These are phyloP conservation scores for Arabis alpina DNA, from an alignment of 345 rosid species.

Conservation along the genomic window DNA sequence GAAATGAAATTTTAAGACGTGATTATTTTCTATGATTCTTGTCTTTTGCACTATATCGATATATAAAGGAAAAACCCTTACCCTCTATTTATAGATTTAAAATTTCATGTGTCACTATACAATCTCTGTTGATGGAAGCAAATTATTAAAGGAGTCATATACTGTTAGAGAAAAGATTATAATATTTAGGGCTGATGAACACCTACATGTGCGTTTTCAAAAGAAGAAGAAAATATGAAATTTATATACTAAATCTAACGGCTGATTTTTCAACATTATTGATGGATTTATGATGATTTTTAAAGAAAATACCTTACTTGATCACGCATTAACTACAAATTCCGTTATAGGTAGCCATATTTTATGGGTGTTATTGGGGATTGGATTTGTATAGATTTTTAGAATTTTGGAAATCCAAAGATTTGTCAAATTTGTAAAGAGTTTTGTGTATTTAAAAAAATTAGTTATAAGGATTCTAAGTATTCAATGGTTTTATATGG, in stretches of 20 bases:
- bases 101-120: slow-evolving; percentile 18
- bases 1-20: slow-evolving; percentile 18
- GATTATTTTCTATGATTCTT: slow-evolving; percentile 15
- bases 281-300: not conserved
- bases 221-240: not conserved
- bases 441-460: too few species aligned
- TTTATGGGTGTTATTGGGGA: too few species aligned
- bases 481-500: too few species aligned
- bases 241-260: not conserved
- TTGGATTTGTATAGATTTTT: too few species aligned
- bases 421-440: too few species aligned
- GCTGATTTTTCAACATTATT: not conserved
- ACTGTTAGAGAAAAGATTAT: slow-evolving; percentile 19
- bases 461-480: too few species aligned
- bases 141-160: slow-evolving; percentile 35
- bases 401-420: too few species aligned
- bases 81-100: slow-evolving; percentile 30
- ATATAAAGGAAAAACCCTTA: slow-evolving; percentile 9
- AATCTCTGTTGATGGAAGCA: slow-evolving; percentile 29
- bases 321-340: slow-evolving; percentile 10
- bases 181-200: slow-evolving; percentile 24
- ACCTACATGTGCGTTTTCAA: slow-evolving; percentile 4
- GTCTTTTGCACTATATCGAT: slow-evolving; percentile 15
- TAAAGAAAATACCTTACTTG: not conserved
- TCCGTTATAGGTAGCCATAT: not conserved